phyloP scores from a whole-genome alignment of 768 basidiomycete genomes.

The Lyophyllum decastes region DNA sequence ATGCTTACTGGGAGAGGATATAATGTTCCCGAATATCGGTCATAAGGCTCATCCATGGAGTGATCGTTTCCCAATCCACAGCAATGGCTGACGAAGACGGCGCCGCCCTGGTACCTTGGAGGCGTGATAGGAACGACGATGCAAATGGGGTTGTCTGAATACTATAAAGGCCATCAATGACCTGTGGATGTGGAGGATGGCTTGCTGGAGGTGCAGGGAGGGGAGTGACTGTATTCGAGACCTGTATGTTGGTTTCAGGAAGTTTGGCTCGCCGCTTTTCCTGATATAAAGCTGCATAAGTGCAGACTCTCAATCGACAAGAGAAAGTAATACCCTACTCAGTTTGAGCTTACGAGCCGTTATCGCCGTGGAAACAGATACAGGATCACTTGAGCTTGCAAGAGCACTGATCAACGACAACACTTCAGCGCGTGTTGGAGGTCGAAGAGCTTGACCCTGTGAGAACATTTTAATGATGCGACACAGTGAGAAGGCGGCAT shows the following conservation, averaged over 20 bases:
- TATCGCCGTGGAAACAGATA: conserved; percentile 30
- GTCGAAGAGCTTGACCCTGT: conserved; percentile 38
- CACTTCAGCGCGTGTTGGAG: conserved; percentile 43
- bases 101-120: conserved; percentile 44
- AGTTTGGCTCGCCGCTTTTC: conserved; percentile 29
- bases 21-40: conserved; percentile 69
- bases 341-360: conserved; percentile 48
- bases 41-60: conserved; percentile 81
- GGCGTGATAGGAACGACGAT: conserved; percentile 65
- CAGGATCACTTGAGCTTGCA: conserved; percentile 13
- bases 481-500: not conserved
- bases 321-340: conserved; percentile 29
- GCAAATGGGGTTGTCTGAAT: conserved; percentile 67
- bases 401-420: conserved; percentile 31
- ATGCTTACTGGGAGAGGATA: conserved; percentile 56
- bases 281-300: conserved; percentile 23
- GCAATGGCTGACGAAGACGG: conserved; percentile 45
- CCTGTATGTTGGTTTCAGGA: conserved; percentile 19
- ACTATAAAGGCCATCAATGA: conserved; percentile 51
- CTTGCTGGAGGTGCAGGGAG: conserved; percentile 28
- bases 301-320: not conserved
- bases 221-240: conserved; percentile 33
- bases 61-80: conserved; percentile 69
- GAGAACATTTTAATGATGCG: not conserved
- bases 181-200: conserved; percentile 29